Evolutionary conservation across 306 rosid genomes (phyloP), one percentile per base, ranked within the genome.

Genomic region (Oemleria cerasiformis): DNA sequence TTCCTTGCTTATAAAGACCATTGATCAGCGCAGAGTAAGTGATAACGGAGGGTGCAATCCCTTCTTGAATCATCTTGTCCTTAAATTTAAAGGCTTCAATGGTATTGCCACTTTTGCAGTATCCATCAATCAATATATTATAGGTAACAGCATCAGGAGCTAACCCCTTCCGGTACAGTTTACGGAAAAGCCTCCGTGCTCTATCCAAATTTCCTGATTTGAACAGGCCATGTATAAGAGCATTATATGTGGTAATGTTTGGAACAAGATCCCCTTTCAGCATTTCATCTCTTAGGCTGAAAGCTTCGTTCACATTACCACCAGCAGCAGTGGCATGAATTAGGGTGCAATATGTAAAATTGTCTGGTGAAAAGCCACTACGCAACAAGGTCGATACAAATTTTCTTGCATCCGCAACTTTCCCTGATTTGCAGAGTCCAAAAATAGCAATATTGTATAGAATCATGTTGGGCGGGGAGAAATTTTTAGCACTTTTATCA

Each of bases 381-480:
- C 43, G 77, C 73, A 79, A 78, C 84, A 87, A 67, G 67, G 71
- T 57, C 15, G 97, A 88, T 55, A 90, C 13, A 79, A 90, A 68
- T 48, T 76, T 80, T 75, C 83, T 84, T 41, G 96, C 98, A 62
- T 86, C 84, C 19, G 74, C 83, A 57, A 93, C 65, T 78, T 84
- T 87, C 71, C 85, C 91, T 58, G 84, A 87, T 67, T 83, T 93
- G 83, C 94, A 91, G 51, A 93, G 82, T 63, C 98, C 98, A 8
- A 78, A 77, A 48, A 92, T 85, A 73, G 89, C 88, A 67, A 92
- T 80, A 81, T 92, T 90, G 85, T 77, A 79, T 43, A 90, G 59
- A 68, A 87, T 69, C 48, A 72, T 84, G 77, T 78, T 84, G 42
- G 96, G 82, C 54, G 78, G 79, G 78, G 82, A 75, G 53, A 82